Conservation (phyloP, 139 green algal genomes). For the Chlamydomonas incerta region DNA sequence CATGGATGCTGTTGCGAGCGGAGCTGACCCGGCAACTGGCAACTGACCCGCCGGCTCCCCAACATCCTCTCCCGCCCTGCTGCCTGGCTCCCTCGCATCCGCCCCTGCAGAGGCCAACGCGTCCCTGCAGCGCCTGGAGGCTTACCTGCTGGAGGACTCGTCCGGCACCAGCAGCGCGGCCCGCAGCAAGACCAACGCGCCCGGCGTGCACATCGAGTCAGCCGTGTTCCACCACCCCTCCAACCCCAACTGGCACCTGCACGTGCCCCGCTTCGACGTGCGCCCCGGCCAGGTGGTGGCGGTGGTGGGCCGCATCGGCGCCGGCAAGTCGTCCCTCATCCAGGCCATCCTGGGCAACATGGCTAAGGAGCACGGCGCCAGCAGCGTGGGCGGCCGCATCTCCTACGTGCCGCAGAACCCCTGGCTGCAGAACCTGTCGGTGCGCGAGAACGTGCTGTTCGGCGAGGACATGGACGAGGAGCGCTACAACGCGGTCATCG, state of each 20-base stretch:
- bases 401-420: constrained; percentile 64
- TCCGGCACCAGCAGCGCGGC: background rate
- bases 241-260: constrained; percentile 56
- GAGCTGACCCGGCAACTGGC: no score
- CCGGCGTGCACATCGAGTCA: constrained; percentile 30
- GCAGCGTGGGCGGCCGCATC: constrained; percentile 40
- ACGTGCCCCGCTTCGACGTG: constrained; percentile 52
- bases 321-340: constrained; percentile 61
- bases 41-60: no score
- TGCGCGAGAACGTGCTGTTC: constrained; percentile 77
- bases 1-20: no score
- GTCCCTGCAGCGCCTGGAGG: constrained; percentile 62
- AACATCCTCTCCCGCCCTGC: no score
- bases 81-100: no score
- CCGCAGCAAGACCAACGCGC: background rate
- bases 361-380: constrained; percentile 2
- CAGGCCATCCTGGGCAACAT: constrained; percentile 69
- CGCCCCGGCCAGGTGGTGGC: constrained; percentile 61
- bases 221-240: constrained; percentile 63
- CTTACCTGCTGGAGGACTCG: constrained; percentile 65
- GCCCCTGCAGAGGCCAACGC: constrained; percentile 42
- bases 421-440: constrained; percentile 77
- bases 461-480: constrained; percentile 57
- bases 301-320: constrained; percentile 66
- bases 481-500: constrained; percentile 60